A percentile compares a stretch with the other conserved stretches of the same genome.
phyloP scores from a whole-genome alignment of 2,329 filamentous ascomycete genomes.

The Aspergillus sojae region DNA sequence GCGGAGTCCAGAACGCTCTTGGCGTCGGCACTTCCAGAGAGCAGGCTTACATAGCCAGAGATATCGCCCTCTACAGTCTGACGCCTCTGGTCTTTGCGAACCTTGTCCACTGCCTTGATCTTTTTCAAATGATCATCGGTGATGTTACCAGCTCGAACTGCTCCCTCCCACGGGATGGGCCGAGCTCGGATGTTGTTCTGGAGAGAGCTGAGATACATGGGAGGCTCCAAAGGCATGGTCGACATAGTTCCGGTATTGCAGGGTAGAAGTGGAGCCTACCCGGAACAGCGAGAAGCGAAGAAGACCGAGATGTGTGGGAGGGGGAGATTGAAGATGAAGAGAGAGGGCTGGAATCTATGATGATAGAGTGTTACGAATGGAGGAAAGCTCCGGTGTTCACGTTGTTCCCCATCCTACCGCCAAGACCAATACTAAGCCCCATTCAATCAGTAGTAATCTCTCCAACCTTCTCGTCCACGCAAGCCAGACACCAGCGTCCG shows the following conservation, averaged over 20 bases:
- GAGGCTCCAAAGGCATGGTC: conserved; percentile 86
- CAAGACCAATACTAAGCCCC: conserved; percentile 21
- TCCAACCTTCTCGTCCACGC: conserved; percentile 22
- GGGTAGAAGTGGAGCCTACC: conserved; percentile 13
- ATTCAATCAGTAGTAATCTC: conserved; percentile 11
- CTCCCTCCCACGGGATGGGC: conserved; percentile 97
- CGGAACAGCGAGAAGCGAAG: conserved; percentile 14
- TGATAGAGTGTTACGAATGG: conserved; percentile 13
- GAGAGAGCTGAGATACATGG: conserved; percentile 81
- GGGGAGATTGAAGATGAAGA: conserved; percentile 12
- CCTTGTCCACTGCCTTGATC: conserved; percentile 96
- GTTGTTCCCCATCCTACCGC: conserved; percentile 5
- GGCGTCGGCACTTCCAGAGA: conserved; percentile 69
- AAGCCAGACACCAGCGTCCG: conserved; percentile 15
- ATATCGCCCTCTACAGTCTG: conserved; percentile 80
- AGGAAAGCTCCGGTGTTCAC: conserved; percentile 14
- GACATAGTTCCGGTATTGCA: conserved; percentile 18
- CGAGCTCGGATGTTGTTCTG: conserved; percentile 97
- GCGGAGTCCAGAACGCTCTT: conserved; percentile 83
- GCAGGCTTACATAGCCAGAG: conserved; percentile 75
- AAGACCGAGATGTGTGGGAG: background rate
- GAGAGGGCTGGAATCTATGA: conserved; percentile 9
- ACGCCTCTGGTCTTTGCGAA: conserved; percentile 85
- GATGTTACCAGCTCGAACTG: conserved; percentile 88
- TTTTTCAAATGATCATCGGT: conserved; percentile 91